A percentile compares a stretch with the other conserved stretches of the same genome.
phyloP scores from a whole-genome alignment of 2,329 filamentous ascomycete genomes.

The Trichoderma sp. region DNA sequence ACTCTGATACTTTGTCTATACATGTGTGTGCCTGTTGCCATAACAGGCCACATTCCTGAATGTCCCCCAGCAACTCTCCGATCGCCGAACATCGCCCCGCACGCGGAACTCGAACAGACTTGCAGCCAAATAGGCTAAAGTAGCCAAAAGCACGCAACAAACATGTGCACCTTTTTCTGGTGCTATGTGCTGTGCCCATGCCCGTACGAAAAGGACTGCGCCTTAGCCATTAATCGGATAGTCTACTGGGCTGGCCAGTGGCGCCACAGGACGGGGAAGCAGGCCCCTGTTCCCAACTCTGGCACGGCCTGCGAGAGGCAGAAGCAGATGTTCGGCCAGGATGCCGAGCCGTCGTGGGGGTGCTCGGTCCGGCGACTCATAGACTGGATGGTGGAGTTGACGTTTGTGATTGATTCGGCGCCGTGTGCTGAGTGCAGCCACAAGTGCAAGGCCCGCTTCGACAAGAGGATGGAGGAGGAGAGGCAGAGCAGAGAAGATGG shows the following conservation, averaged over 20 bases:
- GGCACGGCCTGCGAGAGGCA: slow-evolving; percentile 15
- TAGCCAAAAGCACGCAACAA: neutral
- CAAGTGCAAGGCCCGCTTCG: slow-evolving; percentile 9
- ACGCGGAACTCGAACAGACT: neutral
- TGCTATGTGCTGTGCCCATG: slow-evolving; percentile 20
- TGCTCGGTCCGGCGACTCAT: slow-evolving; percentile 8
- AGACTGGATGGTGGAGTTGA: slow-evolving; percentile 17
- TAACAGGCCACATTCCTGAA: neutral
- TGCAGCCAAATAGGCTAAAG: slow-evolving; percentile 11
- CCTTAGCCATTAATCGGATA: slow-evolving; percentile 12
- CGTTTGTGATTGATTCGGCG: slow-evolving; percentile 9
- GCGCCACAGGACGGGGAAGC: slow-evolving; percentile 17
- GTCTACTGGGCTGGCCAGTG: slow-evolving; percentile 17
- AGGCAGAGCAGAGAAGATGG: neutral
- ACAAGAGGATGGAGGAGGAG: slow-evolving; percentile 18
- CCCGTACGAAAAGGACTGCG: slow-evolving; percentile 22
- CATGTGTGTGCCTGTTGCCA: neutral
- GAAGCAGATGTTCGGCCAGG: neutral
- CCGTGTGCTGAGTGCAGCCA: slow-evolving; percentile 14
- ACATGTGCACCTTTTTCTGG: slow-evolving; percentile 23
- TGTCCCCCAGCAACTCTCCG: slow-evolving; percentile 5
- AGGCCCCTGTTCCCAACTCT: slow-evolving; percentile 14
- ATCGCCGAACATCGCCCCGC: slow-evolving; percentile 14
- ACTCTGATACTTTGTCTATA: neutral
- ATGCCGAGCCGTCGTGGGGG: slow-evolving; percentile 14